Evolutionary conservation across 495 filamentous ascomycete species (phyloP).

Genomic region (Neurospora africana): DNA sequence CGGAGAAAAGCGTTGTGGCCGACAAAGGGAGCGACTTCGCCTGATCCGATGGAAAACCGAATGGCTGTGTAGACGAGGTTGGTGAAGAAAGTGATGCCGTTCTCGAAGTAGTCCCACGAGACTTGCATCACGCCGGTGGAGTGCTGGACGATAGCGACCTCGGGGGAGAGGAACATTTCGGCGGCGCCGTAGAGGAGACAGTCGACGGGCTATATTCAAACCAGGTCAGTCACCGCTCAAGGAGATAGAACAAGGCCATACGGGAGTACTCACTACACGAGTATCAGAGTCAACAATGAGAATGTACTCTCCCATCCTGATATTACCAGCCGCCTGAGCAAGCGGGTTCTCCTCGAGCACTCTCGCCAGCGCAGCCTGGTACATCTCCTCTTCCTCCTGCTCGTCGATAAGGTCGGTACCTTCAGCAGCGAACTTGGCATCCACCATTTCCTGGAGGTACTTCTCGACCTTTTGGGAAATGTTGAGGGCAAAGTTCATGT

Average conservation of each 20-base stretch:
- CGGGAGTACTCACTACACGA: slow-evolving; percentile 38
- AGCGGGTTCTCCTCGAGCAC: slow-evolving; percentile 54
- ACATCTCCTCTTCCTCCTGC: slow-evolving; percentile 52
- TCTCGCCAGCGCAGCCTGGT: slow-evolving; percentile 49
- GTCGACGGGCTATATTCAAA: slow-evolving; percentile 33
- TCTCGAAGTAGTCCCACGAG: slow-evolving; percentile 59
- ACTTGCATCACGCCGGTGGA: slow-evolving; percentile 49
- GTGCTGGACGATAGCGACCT: slow-evolving; percentile 45
- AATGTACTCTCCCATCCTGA: slow-evolving; percentile 65
- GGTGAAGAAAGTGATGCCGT: slow-evolving; percentile 69
- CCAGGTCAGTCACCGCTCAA: background rate
- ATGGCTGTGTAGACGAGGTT: slow-evolving; percentile 67
- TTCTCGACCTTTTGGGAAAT: slow-evolving; percentile 61
- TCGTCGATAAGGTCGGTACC: slow-evolving; percentile 49
- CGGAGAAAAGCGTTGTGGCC: slow-evolving; percentile 66
- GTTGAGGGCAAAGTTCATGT: slow-evolving; percentile 68
- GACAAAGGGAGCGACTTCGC: slow-evolving; percentile 64
- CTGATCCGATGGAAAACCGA: slow-evolving; percentile 59
- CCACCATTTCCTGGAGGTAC: slow-evolving; percentile 38
- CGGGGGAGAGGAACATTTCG: slow-evolving; percentile 63
- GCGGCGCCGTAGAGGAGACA: slow-evolving; percentile 60
- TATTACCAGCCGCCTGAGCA: slow-evolving; percentile 63
- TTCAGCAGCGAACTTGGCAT: slow-evolving; percentile 16
- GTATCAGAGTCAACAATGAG: slow-evolving; percentile 65
- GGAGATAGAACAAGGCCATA: background rate